phyloP scores from a whole-genome alignment of 176 grass and related monocot species.

The Elymus sibiricus region DNA sequence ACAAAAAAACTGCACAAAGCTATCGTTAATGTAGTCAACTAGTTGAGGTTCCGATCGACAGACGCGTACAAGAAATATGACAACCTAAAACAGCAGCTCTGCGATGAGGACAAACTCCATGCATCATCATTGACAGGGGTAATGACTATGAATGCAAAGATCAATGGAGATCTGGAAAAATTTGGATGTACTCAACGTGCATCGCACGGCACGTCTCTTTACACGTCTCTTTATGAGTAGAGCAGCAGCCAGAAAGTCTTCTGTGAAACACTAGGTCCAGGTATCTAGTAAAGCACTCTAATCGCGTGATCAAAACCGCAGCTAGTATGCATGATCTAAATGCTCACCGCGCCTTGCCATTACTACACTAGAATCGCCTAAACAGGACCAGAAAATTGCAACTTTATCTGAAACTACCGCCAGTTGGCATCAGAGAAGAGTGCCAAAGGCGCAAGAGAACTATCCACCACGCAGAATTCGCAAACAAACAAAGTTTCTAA shows the following conservation, averaged over 20 bases:
- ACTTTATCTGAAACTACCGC: background rate
- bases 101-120: background rate
- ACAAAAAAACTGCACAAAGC: background rate
- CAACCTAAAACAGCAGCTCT: background rate
- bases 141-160: conserved; percentile 19
- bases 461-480: background rate
- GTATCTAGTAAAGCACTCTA: background rate
- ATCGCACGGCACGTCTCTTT: conserved; percentile 39
- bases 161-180: background rate
- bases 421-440: background rate
- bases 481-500: background rate
- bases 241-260: background rate
- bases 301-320: background rate
- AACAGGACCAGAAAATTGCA: background rate
- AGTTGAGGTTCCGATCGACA: background rate
- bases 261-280: background rate
- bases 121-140: background rate
- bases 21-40: conserved; percentile 22
- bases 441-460: background rate
- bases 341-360: background rate
- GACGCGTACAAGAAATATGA: background rate
- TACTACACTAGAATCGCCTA: background rate
- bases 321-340: background rate
- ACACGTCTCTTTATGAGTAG: conserved; percentile 22
- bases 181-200: conserved; percentile 16